Evolutionary conservation across 2,329 filamentous ascomycete species (phyloP), one percentile per base, ranked within the genome.

Genomic region (Botryosphaeria agaves): DNA sequence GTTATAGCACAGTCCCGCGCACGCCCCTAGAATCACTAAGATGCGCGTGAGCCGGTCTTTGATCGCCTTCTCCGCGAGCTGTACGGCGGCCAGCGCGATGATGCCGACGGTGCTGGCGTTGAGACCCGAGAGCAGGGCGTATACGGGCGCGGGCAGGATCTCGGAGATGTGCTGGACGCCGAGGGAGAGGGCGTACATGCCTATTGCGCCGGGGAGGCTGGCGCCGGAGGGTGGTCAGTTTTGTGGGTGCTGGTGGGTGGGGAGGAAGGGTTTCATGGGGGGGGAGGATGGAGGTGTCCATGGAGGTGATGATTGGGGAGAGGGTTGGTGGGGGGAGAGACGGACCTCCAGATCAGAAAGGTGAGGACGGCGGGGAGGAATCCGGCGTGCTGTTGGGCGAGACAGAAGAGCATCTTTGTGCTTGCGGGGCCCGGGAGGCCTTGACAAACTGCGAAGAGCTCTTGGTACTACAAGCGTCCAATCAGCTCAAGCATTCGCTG

Each of bases 51-150:
- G 28, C 14, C 57, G 57, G 42, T 82, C 76, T 0, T 65, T 72
- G 32, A 82, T 73, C 0, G 76, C 67, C 38, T 79, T 80, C 9
- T 72, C 57, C 0, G 75, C 66, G 0, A 83, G 58, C 44, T 59
- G 55, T 12, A 80, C 70, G 0, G 74, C 77, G 1, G 78, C 76
- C 0, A 82, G 53, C 0, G 75, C 71, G 32, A 83, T 71, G 17
- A 83, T 68, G 0, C 78, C 78, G 0, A 83, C 77, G 0, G 74
- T 79, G 0, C 75, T 68, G 0, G 76, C 67, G 41, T 83, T 83
- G 4, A 84, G 58, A 0, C 78, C 78, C 0, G 72, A 79, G 0
- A 84, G 57, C 0, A 83, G 56, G 0, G 76, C 75, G 41, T 81
- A 83, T 0, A 70, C 76, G 0, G 68, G 61, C 0, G 52, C 45